Evolutionary conservation across 2,329 filamentous ascomycete genomes (phyloP), one percentile per base, ranked within the genome.

Genomic region (Trichoderma cornu-damae): DNA sequence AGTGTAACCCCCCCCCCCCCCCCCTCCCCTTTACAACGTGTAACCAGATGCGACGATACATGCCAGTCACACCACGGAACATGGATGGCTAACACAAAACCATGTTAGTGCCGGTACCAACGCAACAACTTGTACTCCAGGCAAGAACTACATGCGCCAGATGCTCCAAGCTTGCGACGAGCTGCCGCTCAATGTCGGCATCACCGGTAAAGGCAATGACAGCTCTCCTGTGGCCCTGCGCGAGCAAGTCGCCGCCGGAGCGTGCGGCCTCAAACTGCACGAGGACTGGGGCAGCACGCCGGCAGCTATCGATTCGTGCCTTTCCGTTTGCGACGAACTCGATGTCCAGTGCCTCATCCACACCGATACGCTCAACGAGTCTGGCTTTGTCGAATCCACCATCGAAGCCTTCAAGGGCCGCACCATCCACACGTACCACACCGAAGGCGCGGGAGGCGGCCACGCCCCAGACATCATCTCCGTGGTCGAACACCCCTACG

Each of bases 211-310:
- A 75, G 93, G 93, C 60, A 96, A 96, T 68, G 93, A 97, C 71
- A 85, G 86, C 63, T 82, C 82, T 9, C 80, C 83, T 0, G 70
- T 72, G 2, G 88, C 87, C 8, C 79, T 97, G 2, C 82, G 85
- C 48, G 89, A 96, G 64, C 90, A 96, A 73, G 80, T 89, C 58
- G 75, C 82, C 56, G 93, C 93, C 0, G 93, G 93, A 8, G 92
- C 88, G 1, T 93, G 90, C 64, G 93, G 93, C 6, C 80, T 97
- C 60, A 97, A 97, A 72, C 79, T 97, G 6, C 93, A 97, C 71
- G 93, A 97, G 74, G 93, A 97, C 72, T 97, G 93, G 93, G 93
- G 93, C 53, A 85, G 82, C 20, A 96, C 93, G 1, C 93, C 93
- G 0, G 88, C 90, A 1, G 91, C 90, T 20, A 97, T 97, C 67